Base-by-base conservation (phyloP, 179 eudicot species). In the Nepenthes alata region DNA sequence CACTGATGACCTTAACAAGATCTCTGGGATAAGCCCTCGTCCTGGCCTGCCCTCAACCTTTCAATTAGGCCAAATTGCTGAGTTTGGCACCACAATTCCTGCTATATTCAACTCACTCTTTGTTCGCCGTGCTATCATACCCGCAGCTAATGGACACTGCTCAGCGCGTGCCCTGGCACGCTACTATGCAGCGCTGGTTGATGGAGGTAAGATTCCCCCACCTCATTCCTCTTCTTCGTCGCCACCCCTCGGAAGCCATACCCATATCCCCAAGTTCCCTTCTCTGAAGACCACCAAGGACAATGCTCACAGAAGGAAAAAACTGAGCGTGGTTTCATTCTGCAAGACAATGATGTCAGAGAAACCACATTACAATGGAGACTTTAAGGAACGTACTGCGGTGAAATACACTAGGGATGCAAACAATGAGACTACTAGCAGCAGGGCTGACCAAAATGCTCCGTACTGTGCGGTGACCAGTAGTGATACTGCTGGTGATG, bases 151-250 rank as follows among this genome's bases (percentile, higher is more conserved):
- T 61, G 88, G 84, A 39, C 98, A 93, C 67, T 93, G 95, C 77
- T 93, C 98, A 25, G 97, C 98, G 14, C 96, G 98, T 71, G 97
- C 95, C 50, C 85, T 93, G 37, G 98, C 98, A 1, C 89, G 98
- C 58, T 93, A 93, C 72, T 93, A 93, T 80, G 96, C 98, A 34
- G 67, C 83, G 51, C 76, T 93, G 59, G 95, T 75, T 11, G 90
- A 89, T 16, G 48, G 63, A 57, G 98, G 98, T 50, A 61, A 53
- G 2, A 59, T 93, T 61, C 96, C 87, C 3, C 79, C 93, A 5
- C 76, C 64, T 35, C 81, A 73, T 67, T 76, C 95, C 59, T 67
- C 89, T 53, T 73, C 83, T 38, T 79, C 89, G 58, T 62, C 67
- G 57, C 96, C 96, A 9, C 71, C 79, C 37, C 86, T 93, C 2